phyloP scores from a whole-genome alignment of 176 grass and related monocot genomes.

The Carex kokanica region DNA sequence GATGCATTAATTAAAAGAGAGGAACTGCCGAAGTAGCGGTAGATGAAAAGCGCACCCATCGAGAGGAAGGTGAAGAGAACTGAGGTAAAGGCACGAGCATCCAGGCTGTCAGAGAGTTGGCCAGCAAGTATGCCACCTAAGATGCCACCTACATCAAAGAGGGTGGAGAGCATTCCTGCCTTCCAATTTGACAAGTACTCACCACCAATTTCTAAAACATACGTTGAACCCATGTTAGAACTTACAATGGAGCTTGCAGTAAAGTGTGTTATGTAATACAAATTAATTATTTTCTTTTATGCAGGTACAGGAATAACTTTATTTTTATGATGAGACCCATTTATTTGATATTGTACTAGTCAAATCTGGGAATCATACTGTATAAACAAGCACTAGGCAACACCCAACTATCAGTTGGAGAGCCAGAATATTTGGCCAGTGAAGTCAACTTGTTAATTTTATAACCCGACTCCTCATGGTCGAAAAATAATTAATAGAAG shows the following conservation, averaged over 20 bases:
- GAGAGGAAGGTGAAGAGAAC: constrained; percentile 76
- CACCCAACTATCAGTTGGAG: not conserved
- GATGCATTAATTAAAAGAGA: constrained; percentile 57
- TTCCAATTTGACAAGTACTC: constrained; percentile 64
- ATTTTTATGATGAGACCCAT: not conserved
- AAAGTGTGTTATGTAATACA: not conserved
- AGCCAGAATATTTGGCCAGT: not conserved
- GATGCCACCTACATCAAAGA: constrained; percentile 83
- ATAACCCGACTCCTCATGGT: not conserved
- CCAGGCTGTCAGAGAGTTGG: constrained; percentile 65
- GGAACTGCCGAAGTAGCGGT: constrained; percentile 59
- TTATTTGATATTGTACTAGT: not conserved
- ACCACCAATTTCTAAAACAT: constrained; percentile 62
- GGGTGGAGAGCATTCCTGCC: constrained; percentile 68
- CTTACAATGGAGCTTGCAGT: not conserved
- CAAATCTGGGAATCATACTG: not conserved
- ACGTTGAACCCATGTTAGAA: not conserved
- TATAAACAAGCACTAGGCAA: not conserved
- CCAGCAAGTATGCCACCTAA: constrained; percentile 76
- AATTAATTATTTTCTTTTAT: not conserved
- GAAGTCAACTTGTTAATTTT: not conserved
- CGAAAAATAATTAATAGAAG: not conserved
- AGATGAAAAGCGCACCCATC: constrained; percentile 67
- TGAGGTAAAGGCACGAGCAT: constrained; percentile 68
- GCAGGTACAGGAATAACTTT: not conserved